Evolutionary conservation across 1,284 basidiomycete species (phyloP).

Genomic region (Trichosporon sp.): DNA sequence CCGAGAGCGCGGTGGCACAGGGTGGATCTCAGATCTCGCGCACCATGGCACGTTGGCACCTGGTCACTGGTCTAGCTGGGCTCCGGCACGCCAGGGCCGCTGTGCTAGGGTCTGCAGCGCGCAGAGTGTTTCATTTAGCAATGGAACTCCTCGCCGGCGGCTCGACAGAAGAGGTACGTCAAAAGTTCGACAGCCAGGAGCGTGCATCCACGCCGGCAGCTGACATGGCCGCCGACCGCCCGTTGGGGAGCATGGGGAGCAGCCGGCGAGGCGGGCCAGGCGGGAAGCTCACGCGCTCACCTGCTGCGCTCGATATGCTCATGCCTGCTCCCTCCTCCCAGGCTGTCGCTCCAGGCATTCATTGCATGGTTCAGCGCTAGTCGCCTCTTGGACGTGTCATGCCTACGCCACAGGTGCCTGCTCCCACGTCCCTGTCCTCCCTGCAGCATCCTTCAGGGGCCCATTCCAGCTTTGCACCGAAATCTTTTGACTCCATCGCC

Average conservation of each 20-base stretch:
- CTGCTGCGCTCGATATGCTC: no score
- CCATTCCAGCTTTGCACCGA: neutral
- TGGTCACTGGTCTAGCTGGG: neutral
- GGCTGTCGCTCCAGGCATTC: no score
- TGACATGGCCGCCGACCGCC: neutral
- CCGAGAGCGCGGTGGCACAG: neutral
- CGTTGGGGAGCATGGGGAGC: no score
- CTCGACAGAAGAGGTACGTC: neutral
- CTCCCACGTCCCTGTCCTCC: neutral
- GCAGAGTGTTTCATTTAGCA: neutral
- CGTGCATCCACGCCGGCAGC: neutral
- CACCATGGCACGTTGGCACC: neutral
- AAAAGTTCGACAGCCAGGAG: neutral
- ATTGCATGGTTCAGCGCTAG: no score
- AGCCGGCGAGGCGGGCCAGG: no score
- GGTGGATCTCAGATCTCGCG: neutral
- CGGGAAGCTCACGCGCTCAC: no score
- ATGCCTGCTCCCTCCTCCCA: neutral
- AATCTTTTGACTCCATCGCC: neutral
- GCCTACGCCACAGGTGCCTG: neutral
- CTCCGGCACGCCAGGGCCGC: neutral
- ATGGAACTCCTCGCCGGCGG: no score
- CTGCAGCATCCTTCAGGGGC: neutral
- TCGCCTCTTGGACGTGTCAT: neutral
- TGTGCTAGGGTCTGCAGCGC: neutral